Conservation (phyloP, 306 rosid species). For the Purshia tridentata region DNA sequence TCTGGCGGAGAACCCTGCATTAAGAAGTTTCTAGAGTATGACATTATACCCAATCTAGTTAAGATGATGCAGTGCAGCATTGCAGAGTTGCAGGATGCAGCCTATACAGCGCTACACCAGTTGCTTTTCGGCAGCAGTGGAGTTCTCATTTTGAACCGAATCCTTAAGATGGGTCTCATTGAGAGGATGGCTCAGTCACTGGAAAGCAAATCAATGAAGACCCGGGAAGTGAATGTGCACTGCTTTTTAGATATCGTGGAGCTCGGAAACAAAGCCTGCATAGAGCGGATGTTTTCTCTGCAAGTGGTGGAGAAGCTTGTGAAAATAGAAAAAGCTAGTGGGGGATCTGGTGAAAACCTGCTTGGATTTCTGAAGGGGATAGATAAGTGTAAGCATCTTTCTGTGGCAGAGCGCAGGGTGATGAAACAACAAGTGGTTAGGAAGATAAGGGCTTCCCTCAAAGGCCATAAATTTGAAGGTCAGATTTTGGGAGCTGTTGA, state of each 20-base stretch:
- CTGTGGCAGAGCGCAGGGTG: conserved; percentile 30
- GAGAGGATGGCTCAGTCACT: conserved; percentile 33
- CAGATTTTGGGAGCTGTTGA: conserved; percentile 23
- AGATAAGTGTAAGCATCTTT: conserved; percentile 31
- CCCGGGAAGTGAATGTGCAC: conserved; percentile 24
- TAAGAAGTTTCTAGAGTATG: conserved; percentile 26
- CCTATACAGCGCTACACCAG: conserved; percentile 28
- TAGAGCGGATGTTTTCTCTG: conserved; percentile 28
- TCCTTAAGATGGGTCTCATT: conserved; percentile 27
- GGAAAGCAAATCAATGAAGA: conserved; percentile 31
- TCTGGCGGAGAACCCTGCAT: conserved; percentile 35
- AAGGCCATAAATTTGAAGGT: conserved; percentile 32
- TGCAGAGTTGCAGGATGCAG: conserved; percentile 23
- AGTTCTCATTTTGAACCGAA: conserved; percentile 19
- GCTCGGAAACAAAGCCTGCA: conserved; percentile 34
- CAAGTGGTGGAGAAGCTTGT: conserved; percentile 37
- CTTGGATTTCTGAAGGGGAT: conserved; percentile 34
- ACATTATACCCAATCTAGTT: conserved; percentile 29
- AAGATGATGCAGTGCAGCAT: conserved; percentile 31
- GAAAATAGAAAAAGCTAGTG: conserved; percentile 17
- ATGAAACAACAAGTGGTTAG: conserved; percentile 35
- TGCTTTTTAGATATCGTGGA: conserved; percentile 31
- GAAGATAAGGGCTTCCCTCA: conserved; percentile 26
- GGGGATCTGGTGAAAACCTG: conserved; percentile 19
- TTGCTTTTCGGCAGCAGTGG: conserved; percentile 33